Evolutionary conservation across 352 stramenopile genomes (phyloP), one percentile per base, ranked within the genome.

Genomic region (Phytopythium oedochilum): DNA sequence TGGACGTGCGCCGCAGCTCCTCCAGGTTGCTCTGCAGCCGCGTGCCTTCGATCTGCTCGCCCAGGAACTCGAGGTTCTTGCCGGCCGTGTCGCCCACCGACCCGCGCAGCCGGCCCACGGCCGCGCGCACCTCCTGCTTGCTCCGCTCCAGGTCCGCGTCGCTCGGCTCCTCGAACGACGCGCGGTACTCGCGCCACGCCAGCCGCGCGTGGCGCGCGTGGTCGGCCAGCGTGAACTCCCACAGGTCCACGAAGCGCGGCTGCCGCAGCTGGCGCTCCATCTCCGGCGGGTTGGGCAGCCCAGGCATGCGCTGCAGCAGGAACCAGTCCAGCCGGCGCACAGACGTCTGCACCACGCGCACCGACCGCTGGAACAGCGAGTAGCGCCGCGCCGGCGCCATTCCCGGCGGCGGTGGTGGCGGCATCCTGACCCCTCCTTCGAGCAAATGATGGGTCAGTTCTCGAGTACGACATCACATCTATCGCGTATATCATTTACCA

Each of bases 141-240:
- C 73, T 90, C 28, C 55, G 68, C 52, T 89, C 71, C 26, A 89
- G 42, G 9, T 89, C 81, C 22, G 81, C 48, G 1, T 90, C 78
- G 26, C 57, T 82, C 15, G 70, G 60, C 20, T 73, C 70, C 9
- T 60, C 54, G 53, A 92, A 91, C 29, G 76, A 84, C 29, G 58
- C 59, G 51, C 79, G 76, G 68, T 92, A 94, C 43, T 94, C 78
- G 8, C 66, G 64, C 80, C 82, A 94, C 9, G 85, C 79, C 36
- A 89, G 75, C 42, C 57, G 56, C 34, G 82, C 67, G 54, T 86
- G 76, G 38, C 75, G 80, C 10, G 50, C 31, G 59, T 94, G 83
- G 64, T 94, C 85, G 2, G 63, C 73, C 36, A 86, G 31, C 32
- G 85, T 83, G 61, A 89, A 75, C 61, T 92, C 80, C 82, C 82